These are phyloP conservation scores for Rosa rugosa DNA, from an alignment of 306 rosid species.

Conservation along the genomic window DNA sequence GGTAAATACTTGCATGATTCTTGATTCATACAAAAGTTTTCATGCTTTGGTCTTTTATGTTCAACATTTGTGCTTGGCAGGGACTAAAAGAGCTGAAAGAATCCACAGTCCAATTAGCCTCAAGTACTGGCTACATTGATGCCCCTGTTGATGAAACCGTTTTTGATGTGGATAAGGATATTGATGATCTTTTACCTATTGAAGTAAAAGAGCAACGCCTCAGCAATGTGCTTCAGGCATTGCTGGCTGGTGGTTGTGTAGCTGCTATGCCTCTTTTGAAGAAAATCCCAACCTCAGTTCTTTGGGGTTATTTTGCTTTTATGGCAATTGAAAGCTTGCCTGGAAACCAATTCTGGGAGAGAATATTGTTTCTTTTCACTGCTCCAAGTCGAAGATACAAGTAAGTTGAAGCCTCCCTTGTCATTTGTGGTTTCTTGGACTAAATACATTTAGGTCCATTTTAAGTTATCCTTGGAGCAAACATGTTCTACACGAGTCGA, in stretches of 20 bases:
- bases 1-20: slow-evolving; percentile 47
- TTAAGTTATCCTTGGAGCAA: not conserved
- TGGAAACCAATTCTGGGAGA: slow-evolving; percentile 97
- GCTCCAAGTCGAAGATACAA: slow-evolving; percentile 96
- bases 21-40: slow-evolving; percentile 21
- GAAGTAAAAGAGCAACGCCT: slow-evolving; percentile 96
- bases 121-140: slow-evolving; percentile 74
- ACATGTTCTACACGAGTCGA: not conserved
- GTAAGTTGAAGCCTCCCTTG: slow-evolving; percentile 37
- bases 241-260: slow-evolving; percentile 76
- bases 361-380: slow-evolving; percentile 85
- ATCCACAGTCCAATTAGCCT: slow-evolving; percentile 69
- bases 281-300: slow-evolving; percentile 92
- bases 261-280: slow-evolving; percentile 94
- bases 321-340: slow-evolving; percentile 99
- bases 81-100: slow-evolving; percentile 88
- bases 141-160: slow-evolving; percentile 87
- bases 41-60: slow-evolving; percentile 12
- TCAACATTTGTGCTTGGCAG: slow-evolving; percentile 39
- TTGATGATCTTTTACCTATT: slow-evolving; percentile 88
- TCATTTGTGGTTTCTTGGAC: slow-evolving; percentile 10
- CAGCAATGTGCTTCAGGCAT: slow-evolving; percentile 87
- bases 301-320: slow-evolving; percentile 98
- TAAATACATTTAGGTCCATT: not conserved
- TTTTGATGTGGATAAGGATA: slow-evolving; percentile 81